These are phyloP conservation scores for Backusella tarrabulga DNA, from an alignment of 192 early-diverging fungal species.

Conservation along the genomic window DNA sequence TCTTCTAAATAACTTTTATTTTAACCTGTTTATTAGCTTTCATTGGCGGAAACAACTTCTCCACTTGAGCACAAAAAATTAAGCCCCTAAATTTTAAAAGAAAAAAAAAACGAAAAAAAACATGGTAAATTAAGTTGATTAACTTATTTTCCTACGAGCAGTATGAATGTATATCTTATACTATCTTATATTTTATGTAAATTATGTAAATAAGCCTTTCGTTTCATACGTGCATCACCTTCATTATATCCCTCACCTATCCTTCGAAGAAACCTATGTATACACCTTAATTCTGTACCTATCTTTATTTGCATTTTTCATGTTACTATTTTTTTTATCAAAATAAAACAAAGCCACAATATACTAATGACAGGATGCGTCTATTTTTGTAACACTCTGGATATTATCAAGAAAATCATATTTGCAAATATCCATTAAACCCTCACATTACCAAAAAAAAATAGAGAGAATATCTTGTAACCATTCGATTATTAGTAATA, in stretches of 20 bases:
- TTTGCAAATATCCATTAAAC: neutral
- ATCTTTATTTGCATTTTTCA: neutral
- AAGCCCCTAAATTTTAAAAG: neutral
- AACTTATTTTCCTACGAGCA: neutral
- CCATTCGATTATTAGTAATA: too few species aligned
- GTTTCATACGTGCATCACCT: neutral
- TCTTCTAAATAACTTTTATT: conserved; percentile 4
- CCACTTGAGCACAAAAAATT: neutral
- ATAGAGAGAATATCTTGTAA: too few species aligned
- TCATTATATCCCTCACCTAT: neutral
- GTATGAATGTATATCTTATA: neutral
- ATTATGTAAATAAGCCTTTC: conserved; percentile 3
- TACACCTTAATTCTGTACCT: conserved; percentile 4
- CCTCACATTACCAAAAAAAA: neutral
- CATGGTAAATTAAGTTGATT: neutral
- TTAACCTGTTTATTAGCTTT: neutral
- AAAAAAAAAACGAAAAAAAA: neutral
- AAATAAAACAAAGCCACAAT: conserved; percentile 9
- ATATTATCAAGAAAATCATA: neutral
- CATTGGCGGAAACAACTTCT: neutral
- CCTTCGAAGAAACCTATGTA: conserved; percentile 2
- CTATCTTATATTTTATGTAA: neutral
- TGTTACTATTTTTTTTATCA: conserved; percentile 1
- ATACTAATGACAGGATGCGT: neutral
- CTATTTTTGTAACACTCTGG: neutral